Conservation (phyloP, 2,329 filamentous ascomycete species). For the Claviceps sp. region DNA sequence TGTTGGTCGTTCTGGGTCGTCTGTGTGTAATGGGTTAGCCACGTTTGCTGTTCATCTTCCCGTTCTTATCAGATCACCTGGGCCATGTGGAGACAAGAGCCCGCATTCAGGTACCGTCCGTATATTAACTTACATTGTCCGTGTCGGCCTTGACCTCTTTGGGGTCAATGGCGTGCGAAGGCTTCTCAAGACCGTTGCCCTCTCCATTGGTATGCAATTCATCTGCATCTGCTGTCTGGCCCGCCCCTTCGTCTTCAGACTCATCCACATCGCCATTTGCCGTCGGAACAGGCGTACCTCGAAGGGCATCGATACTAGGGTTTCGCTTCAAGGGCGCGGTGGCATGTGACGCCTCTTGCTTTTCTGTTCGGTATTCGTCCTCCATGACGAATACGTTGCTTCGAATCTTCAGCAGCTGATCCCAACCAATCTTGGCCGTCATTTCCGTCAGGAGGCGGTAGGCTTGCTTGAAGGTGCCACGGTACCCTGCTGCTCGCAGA, state of each 20-base stretch:
- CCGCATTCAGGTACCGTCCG: not conserved
- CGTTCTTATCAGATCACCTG: not conserved
- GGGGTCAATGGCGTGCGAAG: conserved; percentile 64
- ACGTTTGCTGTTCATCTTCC: not conserved
- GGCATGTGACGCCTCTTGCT: conserved; percentile 42
- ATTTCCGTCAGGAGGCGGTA: conserved; percentile 92
- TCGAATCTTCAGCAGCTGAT: conserved; percentile 83
- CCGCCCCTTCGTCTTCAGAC: conserved; percentile 17
- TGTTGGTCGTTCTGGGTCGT: conserved; percentile 52
- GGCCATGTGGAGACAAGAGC: no score
- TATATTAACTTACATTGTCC: conserved; percentile 44
- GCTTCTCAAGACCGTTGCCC: conserved; percentile 51
- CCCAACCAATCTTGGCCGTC: conserved; percentile 94
- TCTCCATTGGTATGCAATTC: conserved; percentile 26
- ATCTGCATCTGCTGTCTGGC: conserved; percentile 19
- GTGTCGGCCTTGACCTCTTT: conserved; percentile 63
- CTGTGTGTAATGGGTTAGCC: conserved; percentile 22
- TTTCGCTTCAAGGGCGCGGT: conserved; percentile 45
- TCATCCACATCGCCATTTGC: conserved; percentile 31
- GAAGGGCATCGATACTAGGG: conserved; percentile 66
- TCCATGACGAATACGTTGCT: conserved; percentile 99
- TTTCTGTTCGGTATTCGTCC: conserved; percentile 90
- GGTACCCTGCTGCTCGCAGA: conserved; percentile 77
- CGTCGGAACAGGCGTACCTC: conserved; percentile 51
- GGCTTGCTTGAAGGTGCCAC: conserved; percentile 89